Conservation (phyloP, 2,329 filamentous ascomycete genomes). For the Verticillium albo-atrum region DNA sequence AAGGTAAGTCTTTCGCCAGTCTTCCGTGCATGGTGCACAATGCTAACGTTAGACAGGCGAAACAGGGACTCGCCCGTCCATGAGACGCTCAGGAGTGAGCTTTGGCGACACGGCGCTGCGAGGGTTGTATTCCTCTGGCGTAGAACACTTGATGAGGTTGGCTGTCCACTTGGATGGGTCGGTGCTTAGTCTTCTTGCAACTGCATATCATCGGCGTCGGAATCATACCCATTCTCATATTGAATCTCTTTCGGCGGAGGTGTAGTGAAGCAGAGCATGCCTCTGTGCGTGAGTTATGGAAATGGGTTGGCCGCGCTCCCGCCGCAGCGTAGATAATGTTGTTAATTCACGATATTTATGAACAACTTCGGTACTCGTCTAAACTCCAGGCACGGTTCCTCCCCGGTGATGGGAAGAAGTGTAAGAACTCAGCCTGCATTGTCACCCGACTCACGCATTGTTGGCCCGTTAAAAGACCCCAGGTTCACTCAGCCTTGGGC, state of each 20-base stretch:
- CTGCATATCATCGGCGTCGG: constrained; percentile 29
- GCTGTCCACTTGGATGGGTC: not conserved
- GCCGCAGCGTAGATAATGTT: not conserved
- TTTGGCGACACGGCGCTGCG: not conserved
- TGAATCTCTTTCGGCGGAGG: not conserved
- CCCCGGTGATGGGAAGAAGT: not conserved
- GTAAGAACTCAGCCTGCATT: not conserved
- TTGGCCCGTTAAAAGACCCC: not conserved
- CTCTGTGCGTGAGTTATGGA: not conserved
- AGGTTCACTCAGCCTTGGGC: not conserved
- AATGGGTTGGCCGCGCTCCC: not conserved
- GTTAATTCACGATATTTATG: not conserved
- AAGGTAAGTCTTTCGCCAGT: constrained; percentile 52
- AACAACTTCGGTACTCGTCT: not conserved
- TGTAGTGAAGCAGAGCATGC: not conserved
- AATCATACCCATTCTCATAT: constrained; percentile 22
- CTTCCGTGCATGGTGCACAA: not conserved
- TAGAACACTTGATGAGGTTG: not conserved
- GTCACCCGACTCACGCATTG: not conserved
- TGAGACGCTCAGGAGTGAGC: constrained; percentile 4
- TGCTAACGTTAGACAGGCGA: constrained; percentile 30
- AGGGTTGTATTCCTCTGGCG: not conserved
- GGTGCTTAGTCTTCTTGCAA: constrained; percentile 1
- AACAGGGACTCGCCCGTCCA: constrained; percentile 40
- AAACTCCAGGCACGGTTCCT: not conserved